Evolutionary conservation across 2,329 filamentous ascomycete species (phyloP).

Genomic region (Colletotrichum brevisporum): DNA sequence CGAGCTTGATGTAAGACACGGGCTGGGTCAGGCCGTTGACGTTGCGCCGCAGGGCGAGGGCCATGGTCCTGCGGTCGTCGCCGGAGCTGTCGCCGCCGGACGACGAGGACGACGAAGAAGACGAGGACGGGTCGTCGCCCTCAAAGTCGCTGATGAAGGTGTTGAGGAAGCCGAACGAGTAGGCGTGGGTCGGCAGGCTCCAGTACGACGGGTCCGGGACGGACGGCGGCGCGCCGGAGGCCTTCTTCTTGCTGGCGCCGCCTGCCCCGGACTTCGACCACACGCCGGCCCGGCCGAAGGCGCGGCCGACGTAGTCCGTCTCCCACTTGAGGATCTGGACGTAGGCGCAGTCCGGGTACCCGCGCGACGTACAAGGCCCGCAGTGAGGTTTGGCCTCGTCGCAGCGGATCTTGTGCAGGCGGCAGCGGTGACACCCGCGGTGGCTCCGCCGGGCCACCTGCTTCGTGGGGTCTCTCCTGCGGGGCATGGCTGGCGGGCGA

Average conservation of each 20-base stretch:
- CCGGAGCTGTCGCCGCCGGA: slow-evolving; percentile 24
- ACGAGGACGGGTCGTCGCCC: slow-evolving; percentile 1
- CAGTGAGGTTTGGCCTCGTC: slow-evolving; percentile 44
- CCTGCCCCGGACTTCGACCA: slow-evolving; percentile 45
- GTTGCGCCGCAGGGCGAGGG: slow-evolving; percentile 24
- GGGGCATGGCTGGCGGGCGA: slow-evolving; percentile 20
- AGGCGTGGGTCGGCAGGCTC: slow-evolving; percentile 24
- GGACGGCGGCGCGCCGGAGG: slow-evolving; percentile 17
- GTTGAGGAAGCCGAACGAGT: slow-evolving; percentile 34
- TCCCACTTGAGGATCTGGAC: slow-evolving; percentile 47
- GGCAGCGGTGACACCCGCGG: slow-evolving; percentile 45
- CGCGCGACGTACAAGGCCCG: slow-evolving; percentile 42
- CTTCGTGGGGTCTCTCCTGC: slow-evolving; percentile 34
- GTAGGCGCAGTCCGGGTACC: slow-evolving; percentile 41
- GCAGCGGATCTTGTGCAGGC: slow-evolving; percentile 44
- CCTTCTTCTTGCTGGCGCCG: slow-evolving; percentile 11
- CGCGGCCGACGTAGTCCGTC: slow-evolving; percentile 46
- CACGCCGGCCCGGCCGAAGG: slow-evolving; percentile 49
- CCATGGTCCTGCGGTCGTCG: slow-evolving; percentile 20
- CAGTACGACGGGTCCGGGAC: slow-evolving; percentile 18
- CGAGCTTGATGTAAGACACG: slow-evolving; percentile 28
- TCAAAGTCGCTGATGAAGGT: slow-evolving; percentile 24
- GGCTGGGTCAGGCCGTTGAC: slow-evolving; percentile 18
- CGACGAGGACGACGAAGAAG: slow-evolving; percentile 20
- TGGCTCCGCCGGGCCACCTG: slow-evolving; percentile 42